Evolutionary conservation across 2,329 filamentous ascomycete species (phyloP).

Genomic region (Nigrospora oryzae): DNA sequence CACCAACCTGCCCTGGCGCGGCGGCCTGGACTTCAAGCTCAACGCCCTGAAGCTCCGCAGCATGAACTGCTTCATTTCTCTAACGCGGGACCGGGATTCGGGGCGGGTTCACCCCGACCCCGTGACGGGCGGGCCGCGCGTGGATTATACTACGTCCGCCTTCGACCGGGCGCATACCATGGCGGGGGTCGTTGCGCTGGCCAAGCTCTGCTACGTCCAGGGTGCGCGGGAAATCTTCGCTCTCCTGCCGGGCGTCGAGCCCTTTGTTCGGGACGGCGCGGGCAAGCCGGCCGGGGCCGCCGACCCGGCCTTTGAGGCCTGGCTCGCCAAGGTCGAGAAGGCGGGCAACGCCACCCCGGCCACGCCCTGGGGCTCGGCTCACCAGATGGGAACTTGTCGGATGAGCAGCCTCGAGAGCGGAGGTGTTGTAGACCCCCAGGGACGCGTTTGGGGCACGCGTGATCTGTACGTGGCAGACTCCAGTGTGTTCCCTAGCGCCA

Average conservation of each 20-base stretch:
- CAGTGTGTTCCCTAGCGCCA: conserved; percentile 68
- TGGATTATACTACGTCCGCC: conserved; percentile 63
- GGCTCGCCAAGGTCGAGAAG: conserved; percentile 43
- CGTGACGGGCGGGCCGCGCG: conserved; percentile 49
- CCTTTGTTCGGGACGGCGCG: conserved; percentile 41
- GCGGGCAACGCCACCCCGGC: conserved; percentile 42
- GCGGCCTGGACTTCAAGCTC: conserved; percentile 65
- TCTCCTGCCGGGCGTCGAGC: conserved; percentile 49
- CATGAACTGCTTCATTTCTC: conserved; percentile 63
- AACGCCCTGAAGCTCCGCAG: conserved; percentile 58
- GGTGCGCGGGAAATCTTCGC: conserved; percentile 76
- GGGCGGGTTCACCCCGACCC: conserved; percentile 70
- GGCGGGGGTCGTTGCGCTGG: conserved; percentile 61
- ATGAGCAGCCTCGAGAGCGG: conserved; percentile 50
- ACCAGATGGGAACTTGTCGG: conserved; percentile 73
- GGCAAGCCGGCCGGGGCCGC: conserved; percentile 31
- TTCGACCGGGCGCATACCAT: conserved; percentile 67
- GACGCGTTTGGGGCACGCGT: conserved; percentile 57
- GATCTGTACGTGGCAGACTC: conserved; percentile 65
- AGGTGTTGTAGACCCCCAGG: conserved; percentile 50
- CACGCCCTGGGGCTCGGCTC: conserved; percentile 57
- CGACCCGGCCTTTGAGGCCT: conserved; percentile 51
- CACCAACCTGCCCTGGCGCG: conserved; percentile 56
- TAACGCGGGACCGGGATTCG: conserved; percentile 67
- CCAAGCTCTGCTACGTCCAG: conserved; percentile 69